Percentiles rank a stretch among this genome's conserved stretches.
These are phyloP conservation scores for Escallonia herrerae DNA, from an alignment of 129 eudicot genomes.

Conservation along the genomic window DNA sequence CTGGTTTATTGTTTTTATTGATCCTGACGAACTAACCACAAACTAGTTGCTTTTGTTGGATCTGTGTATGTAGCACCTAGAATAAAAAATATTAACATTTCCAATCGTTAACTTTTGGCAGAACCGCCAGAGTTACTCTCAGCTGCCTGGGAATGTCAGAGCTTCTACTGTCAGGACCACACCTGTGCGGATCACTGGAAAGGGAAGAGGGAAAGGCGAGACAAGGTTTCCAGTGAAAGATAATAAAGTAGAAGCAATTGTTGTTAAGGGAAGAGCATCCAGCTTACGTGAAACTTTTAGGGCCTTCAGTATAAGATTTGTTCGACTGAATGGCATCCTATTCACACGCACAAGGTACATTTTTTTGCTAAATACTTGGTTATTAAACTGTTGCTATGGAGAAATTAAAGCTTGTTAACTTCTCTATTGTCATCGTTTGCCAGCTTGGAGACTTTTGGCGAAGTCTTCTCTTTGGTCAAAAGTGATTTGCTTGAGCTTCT, in stretches of 20 bases:
- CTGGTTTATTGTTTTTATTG: neutral
- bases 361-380: neutral
- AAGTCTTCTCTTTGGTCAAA: slow-evolving; percentile 56
- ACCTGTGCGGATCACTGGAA: slow-evolving; percentile 46
- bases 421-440: slow-evolving; percentile 6
- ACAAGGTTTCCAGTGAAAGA: slow-evolving; percentile 42
- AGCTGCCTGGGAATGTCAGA: slow-evolving; percentile 60
- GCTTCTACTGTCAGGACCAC: slow-evolving; percentile 40
- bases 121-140: slow-evolving; percentile 86
- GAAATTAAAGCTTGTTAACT: neutral
- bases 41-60: neutral
- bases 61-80: neutral
- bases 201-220: slow-evolving; percentile 74
- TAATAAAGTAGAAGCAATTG: slow-evolving; percentile 32
- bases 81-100: neutral
- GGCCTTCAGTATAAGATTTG: slow-evolving; percentile 57
- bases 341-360: slow-evolving; percentile 92
- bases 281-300: slow-evolving; percentile 43
- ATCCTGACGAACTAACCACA: neutral
- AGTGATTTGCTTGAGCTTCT: slow-evolving; percentile 61
- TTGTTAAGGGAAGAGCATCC: slow-evolving; percentile 36
- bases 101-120: slow-evolving; percentile 22
- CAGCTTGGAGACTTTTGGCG: slow-evolving; percentile 89
- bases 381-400: neutral
- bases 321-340: slow-evolving; percentile 84